Evolutionary conservation across 2,329 filamentous ascomycete genomes (phyloP).

Genomic region (Calonectria pseudoreteaudii): DNA sequence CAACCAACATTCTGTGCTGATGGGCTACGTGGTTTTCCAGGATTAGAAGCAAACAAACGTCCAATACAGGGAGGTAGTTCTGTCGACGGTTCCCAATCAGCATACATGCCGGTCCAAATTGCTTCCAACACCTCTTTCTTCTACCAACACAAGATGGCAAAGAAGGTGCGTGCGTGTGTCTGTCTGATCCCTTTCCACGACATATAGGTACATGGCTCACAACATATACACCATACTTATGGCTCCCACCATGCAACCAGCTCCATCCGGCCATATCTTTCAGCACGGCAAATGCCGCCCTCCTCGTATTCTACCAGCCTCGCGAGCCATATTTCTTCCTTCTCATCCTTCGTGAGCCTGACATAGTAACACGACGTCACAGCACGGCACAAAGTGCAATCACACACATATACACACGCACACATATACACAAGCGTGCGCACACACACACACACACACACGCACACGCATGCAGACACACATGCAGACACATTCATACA

Average conservation of each 20-base stretch:
- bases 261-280: neutral
- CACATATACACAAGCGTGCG: neutral
- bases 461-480: neutral
- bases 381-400: neutral
- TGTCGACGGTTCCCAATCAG: neutral
- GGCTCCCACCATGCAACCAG: neutral
- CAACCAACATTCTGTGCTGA: slow-evolving; percentile 1
- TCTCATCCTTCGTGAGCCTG: neutral
- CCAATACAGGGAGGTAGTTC: neutral
- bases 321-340: neutral
- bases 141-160: neutral
- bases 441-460: neutral
- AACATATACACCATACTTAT: neutral
- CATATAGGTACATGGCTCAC: neutral
- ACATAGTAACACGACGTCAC: slow-evolving; percentile 6
- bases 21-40: slow-evolving; percentile 7
- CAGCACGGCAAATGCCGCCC: neutral
- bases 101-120: neutral
- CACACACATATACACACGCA: neutral
- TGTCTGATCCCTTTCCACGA: neutral
- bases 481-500: no score
- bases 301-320: neutral
- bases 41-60: neutral
- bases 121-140: neutral
- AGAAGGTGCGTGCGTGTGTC: neutral